Evolutionary conservation across 2,329 filamentous ascomycete genomes (phyloP).

Genomic region (Furcasterigmium furcatum): DNA sequence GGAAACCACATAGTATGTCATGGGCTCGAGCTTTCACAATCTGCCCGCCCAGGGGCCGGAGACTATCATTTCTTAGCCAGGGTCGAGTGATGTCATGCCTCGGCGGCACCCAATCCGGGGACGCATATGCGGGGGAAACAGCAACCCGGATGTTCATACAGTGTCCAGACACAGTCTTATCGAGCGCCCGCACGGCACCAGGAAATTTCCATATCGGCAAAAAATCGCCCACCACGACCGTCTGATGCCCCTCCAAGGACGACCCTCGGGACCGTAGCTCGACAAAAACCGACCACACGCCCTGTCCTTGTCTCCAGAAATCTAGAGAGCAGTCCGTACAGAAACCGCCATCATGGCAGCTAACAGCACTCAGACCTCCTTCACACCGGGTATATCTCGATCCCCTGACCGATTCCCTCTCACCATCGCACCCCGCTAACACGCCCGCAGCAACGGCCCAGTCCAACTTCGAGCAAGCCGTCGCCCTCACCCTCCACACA

Average conservation of each 20-base stretch:
- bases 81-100: conserved; percentile 5
- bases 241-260: not conserved
- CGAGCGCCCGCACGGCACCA: not conserved
- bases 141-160: not conserved
- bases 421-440: conserved; percentile 1
- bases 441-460: conserved; percentile 47
- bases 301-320: not conserved
- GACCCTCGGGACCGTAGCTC: not conserved
- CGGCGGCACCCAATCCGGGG: not conserved
- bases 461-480: conserved; percentile 76
- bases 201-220: not conserved
- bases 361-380: not conserved
- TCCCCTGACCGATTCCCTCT: too few relatives aligned
- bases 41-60: too few relatives aligned
- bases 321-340: not conserved
- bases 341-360: conserved; percentile 6
- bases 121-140: not conserved
- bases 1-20: too few relatives aligned
- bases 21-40: too few relatives aligned
- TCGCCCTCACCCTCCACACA: conserved; percentile 79
- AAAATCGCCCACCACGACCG: not conserved
- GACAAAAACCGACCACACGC: not conserved
- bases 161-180: not conserved
- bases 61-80: not conserved
- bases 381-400: conserved; percentile 8